Percentiles rank a stretch among this genome's conserved stretches.
phyloP scores from a whole-genome alignment of 768 basidiomycete species.

The Russula earlei region DNA sequence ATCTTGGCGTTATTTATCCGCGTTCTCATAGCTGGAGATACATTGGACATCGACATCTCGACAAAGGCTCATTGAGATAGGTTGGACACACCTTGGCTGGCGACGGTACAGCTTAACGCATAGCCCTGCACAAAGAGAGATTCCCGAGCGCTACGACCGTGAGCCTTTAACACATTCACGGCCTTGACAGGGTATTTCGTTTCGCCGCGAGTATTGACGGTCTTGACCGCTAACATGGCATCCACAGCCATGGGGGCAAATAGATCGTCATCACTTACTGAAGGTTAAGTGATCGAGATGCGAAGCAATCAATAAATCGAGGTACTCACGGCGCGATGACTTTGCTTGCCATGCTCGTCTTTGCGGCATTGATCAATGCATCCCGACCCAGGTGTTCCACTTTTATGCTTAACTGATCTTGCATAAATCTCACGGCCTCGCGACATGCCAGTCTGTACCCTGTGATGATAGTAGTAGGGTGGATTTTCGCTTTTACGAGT shows the following conservation, averaged over 20 bases:
- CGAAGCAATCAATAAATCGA: background rate
- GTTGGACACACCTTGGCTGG: constrained; percentile 76
- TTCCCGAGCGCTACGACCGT: constrained; percentile 91
- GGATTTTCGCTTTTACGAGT: constrained; percentile 95
- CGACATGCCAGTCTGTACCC: constrained; percentile 94
- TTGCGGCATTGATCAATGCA: constrained; percentile 89
- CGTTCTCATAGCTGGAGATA: constrained; percentile 84
- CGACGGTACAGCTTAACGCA: constrained; percentile 96
- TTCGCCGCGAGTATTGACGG: constrained; percentile 87
- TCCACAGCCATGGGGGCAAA: constrained; percentile 99
- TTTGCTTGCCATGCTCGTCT: constrained; percentile 98
- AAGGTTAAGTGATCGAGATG: constrained; percentile 2
- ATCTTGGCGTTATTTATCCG: constrained; percentile 91
- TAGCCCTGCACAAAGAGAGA: constrained; percentile 93
- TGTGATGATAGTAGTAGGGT: constrained; percentile 98
- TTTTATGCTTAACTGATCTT: constrained; percentile 92
- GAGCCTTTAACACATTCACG: constrained; percentile 96
- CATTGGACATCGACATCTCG: background rate
- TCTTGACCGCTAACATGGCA: constrained; percentile 95
- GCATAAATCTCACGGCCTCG: constrained; percentile 97
- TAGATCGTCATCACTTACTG: constrained; percentile 81
- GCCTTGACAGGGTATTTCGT: constrained; percentile 99
- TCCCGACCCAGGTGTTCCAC: constrained; percentile 89
- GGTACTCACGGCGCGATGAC: constrained; percentile 88
- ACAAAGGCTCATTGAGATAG: background rate